Conservation (phyloP, 2,329 filamentous ascomycete species). For the Aspergillus transmontanensis region DNA sequence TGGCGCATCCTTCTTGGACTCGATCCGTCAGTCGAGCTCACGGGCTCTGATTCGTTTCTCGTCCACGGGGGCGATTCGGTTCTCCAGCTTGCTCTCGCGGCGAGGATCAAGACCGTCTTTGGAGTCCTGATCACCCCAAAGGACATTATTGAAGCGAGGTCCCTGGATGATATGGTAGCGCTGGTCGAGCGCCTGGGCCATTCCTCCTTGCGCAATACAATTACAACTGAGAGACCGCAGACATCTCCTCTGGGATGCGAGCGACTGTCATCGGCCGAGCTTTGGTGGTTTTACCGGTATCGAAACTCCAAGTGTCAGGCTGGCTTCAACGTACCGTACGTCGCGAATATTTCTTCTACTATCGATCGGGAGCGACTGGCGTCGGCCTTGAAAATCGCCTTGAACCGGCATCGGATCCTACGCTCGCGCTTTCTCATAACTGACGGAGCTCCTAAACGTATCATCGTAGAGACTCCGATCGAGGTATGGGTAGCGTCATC, state of each 20-base stretch:
- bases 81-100: not conserved
- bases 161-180: not conserved
- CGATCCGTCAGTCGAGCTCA: fast-evolving
- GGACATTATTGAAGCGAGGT: not conserved
- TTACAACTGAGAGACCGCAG: not conserved
- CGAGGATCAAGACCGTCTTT: fast-evolving
- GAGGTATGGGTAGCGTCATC: too few species aligned
- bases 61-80: fast-evolving
- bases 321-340: not conserved
- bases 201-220: fast-evolving
- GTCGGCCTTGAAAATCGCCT: not conserved
- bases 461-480: not conserved
- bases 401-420: not conserved
- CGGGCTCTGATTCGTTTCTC: not conserved
- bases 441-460: not conserved
- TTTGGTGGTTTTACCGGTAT: not conserved
- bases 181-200: not conserved
- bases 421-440: not conserved
- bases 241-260: not conserved
- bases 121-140: not conserved
- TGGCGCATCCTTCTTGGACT: not conserved
- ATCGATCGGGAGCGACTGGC: not conserved
- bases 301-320: not conserved
- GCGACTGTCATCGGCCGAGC: not conserved
- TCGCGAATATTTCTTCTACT: not conserved